These are phyloP conservation scores for Chytridium lagenaria DNA, from an alignment of 371 early-diverging fungal species.

Conservation along the genomic window DNA sequence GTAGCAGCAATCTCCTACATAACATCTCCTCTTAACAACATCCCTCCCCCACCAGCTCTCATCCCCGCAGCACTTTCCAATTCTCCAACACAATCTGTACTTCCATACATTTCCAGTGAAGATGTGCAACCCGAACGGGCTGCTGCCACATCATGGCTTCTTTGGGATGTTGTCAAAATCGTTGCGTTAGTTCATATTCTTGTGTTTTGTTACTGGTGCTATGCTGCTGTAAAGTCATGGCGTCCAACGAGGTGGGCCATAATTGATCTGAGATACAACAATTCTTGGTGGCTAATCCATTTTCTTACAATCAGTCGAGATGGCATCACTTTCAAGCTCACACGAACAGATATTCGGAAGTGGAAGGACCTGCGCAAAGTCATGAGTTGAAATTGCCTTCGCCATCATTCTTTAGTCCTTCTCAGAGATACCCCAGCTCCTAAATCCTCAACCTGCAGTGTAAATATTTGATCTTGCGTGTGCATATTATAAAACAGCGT, in stretches of 20 bases:
- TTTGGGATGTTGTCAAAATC: neutral
- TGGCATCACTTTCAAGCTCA: constrained; percentile 2
- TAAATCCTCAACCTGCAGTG: too few species aligned
- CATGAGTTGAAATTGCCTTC: neutral
- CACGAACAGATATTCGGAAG: constrained; percentile 10
- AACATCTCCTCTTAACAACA: too few species aligned
- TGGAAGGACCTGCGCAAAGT: constrained; percentile 9
- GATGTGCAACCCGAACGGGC: too few species aligned
- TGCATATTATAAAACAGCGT: too few species aligned
- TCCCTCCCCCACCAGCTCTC: too few species aligned
- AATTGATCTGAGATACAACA: neutral
- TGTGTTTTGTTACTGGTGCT: neutral
- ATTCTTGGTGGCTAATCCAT: neutral
- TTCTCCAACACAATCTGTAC: too few species aligned
- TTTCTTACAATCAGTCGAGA: neutral
- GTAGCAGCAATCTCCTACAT: too few species aligned
- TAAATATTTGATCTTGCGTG: too few species aligned
- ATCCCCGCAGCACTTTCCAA: too few species aligned
- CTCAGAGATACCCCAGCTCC: too few species aligned
- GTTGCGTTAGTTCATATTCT: neutral
- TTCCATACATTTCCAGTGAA: too few species aligned
- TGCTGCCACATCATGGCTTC: too few species aligned
- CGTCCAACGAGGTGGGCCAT: neutral
- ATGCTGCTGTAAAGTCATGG: neutral
- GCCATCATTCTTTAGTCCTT: neutral